phyloP scores from a whole-genome alignment of 2,329 filamentous ascomycete species.

The Fusarium fracticaudum region DNA sequence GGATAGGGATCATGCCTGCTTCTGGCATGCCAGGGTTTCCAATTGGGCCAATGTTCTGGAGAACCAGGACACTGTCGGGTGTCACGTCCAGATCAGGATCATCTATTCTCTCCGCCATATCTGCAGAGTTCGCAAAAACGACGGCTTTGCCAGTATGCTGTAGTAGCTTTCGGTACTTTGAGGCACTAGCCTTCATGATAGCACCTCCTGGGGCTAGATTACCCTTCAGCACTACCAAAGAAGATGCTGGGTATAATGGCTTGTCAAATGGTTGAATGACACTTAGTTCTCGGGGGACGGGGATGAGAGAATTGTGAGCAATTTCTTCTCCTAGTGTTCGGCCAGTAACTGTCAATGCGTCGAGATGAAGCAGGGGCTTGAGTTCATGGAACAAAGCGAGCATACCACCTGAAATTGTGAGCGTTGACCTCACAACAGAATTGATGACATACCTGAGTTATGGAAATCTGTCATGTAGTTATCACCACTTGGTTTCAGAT shows the following conservation, averaged over 20 bases:
- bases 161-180: conserved; percentile 73
- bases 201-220: conserved; percentile 87
- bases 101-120: conserved; percentile 73
- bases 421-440: rapidly evolving
- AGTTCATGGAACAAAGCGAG: conserved; percentile 82
- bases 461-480: conserved; percentile 94
- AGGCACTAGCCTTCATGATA: conserved; percentile 89
- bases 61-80: conserved; percentile 72
- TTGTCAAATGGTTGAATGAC: conserved; percentile 72
- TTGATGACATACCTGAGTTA: conserved; percentile 52
- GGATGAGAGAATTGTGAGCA: conserved; percentile 71
- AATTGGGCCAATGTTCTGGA: conserved; percentile 89
- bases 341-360: conserved; percentile 84
- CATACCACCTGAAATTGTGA: conserved; percentile 70
- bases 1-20: conserved; percentile 69
- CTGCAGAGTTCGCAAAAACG: conserved; percentile 79
- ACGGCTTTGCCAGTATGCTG: conserved; percentile 61
- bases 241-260: conserved; percentile 77
- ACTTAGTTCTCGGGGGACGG: conserved; percentile 49
- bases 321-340: conserved; percentile 85
- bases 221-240: conserved; percentile 82
- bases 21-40: conserved; percentile 95
- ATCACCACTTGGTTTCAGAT: conserved; percentile 85
- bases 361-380: conserved; percentile 78
- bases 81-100: conserved; percentile 69